Percentiles rank a stretch among this genome's conserved stretches.
Conservation (phyloP, 2,329 filamentous ascomycete species). For the Grosmannia clavigera region DNA sequence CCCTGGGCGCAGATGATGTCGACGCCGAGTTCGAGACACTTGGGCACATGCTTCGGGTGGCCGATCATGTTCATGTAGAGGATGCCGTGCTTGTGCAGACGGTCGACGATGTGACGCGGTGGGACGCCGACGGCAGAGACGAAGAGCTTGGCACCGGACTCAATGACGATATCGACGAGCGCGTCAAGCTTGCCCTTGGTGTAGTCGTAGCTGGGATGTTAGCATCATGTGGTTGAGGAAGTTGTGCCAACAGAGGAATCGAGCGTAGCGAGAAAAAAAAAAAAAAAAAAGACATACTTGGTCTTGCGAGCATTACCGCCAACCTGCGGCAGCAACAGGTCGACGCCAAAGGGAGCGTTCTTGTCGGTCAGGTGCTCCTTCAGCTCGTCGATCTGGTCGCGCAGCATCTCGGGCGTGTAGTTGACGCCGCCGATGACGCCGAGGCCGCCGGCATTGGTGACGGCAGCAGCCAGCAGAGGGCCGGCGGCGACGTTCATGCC, state of each 20-base stretch:
- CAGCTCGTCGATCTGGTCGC: slow-evolving; percentile 86
- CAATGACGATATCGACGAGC: slow-evolving; percentile 84
- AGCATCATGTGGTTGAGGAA: background rate
- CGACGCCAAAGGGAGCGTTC: slow-evolving; percentile 90
- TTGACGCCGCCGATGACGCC: slow-evolving; percentile 93
- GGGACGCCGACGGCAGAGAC: slow-evolving; percentile 94
- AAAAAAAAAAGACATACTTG: slow-evolving; percentile 42
- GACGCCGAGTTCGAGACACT: slow-evolving; percentile 81
- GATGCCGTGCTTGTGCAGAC: slow-evolving; percentile 74
- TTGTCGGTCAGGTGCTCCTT: slow-evolving; percentile 82
- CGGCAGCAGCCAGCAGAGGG: slow-evolving; percentile 88
- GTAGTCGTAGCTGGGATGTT: slow-evolving; percentile 74
- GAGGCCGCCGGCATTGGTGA: slow-evolving; percentile 91
- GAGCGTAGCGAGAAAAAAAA: slow-evolving; percentile 6
- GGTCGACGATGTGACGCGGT: slow-evolving; percentile 77
- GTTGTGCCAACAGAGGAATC: background rate
- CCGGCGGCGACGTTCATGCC: slow-evolving; percentile 99
- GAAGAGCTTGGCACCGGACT: slow-evolving; percentile 82
- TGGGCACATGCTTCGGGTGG: slow-evolving; percentile 97
- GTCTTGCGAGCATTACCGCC: slow-evolving; percentile 91
- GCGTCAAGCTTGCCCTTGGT: slow-evolving; percentile 96
- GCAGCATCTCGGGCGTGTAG: slow-evolving; percentile 95
- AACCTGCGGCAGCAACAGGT: slow-evolving; percentile 86
- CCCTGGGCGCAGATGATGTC: slow-evolving; percentile 98
- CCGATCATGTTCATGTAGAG: slow-evolving; percentile 99